A percentile compares a stretch with the other conserved stretches of the same genome.
These are phyloP conservation scores for Lachnellula occidentalis DNA, from an alignment of 2,329 filamentous ascomycete genomes.

Conservation along the genomic window DNA sequence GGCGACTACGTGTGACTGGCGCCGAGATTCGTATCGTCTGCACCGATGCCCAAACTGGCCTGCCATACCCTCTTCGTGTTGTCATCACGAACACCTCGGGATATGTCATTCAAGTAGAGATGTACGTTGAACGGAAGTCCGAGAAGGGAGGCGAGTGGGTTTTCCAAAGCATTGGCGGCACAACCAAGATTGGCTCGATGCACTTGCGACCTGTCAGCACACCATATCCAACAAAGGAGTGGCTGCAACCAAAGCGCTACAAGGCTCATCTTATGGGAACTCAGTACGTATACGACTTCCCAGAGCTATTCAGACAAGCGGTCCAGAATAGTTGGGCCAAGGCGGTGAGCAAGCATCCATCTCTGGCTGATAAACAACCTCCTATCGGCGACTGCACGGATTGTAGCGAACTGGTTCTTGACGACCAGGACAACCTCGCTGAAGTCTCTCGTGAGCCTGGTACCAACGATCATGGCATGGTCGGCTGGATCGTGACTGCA, in stretches of 20 bases:
- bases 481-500: conserved; percentile 93
- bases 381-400: conserved; percentile 85
- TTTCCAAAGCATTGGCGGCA: conserved; percentile 95
- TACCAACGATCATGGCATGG: conserved; percentile 96
- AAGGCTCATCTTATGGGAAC: conserved; percentile 99
- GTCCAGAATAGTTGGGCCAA: conserved; percentile 92
- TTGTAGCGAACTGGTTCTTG: conserved; percentile 88
- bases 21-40: conserved; percentile 98
- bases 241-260: conserved; percentile 97
- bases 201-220: conserved; percentile 86
- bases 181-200: conserved; percentile 91
- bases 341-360: conserved; percentile 66
- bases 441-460: conserved; percentile 94
- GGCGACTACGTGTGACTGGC: conserved; percentile 93
- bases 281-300: conserved; percentile 99
- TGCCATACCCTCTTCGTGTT: conserved; percentile 87
- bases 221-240: conserved; percentile 97
- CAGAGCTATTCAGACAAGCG: conserved; percentile 96
- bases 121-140: conserved; percentile 96
- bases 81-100: conserved; percentile 98
- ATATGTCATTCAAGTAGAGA: conserved; percentile 94
- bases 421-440: conserved; percentile 85
- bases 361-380: conserved; percentile 74
- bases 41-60: conserved; percentile 78
- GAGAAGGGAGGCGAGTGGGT: conserved; percentile 93